A percentile compares a stretch with the other conserved stretches of the same genome.
Evolutionary conservation across 2,329 filamentous ascomycete genomes (phyloP).

Genomic region (Colletotrichum lupini): DNA sequence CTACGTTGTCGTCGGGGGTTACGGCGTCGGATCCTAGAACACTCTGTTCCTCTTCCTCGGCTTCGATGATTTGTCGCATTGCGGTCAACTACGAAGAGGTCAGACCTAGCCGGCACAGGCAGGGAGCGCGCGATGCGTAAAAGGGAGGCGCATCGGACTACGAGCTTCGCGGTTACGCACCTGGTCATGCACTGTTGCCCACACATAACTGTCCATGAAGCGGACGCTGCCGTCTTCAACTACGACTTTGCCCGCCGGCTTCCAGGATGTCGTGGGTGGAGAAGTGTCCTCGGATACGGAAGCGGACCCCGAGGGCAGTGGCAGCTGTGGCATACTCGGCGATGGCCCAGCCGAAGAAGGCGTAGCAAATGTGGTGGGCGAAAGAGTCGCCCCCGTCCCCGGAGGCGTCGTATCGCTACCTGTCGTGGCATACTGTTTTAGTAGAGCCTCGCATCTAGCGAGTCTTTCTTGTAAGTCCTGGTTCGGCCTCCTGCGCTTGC

Average conservation of each 20-base stretch:
- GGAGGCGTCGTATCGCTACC: conserved; percentile 31
- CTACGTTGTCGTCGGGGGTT: conserved; percentile 64
- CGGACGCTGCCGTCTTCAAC: conserved; percentile 65
- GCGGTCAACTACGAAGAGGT: conserved; percentile 58
- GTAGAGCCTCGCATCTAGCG: conserved; percentile 67
- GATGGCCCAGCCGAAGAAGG: conserved; percentile 27
- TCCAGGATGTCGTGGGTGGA: conserved; percentile 47
- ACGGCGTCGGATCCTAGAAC: conserved; percentile 59
- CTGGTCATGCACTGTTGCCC: conserved; percentile 66
- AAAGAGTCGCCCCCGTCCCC: conserved; percentile 33
- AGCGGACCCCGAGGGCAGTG: conserved; percentile 35
- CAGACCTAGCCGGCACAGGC: neutral
- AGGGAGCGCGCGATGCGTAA: neutral
- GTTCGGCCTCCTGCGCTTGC: conserved; percentile 69
- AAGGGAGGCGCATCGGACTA: neutral
- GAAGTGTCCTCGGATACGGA: conserved; percentile 40
- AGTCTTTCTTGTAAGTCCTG: conserved; percentile 71
- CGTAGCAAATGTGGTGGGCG: conserved; percentile 13
- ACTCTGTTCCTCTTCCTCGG: conserved; percentile 60
- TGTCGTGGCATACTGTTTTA: conserved; percentile 65
- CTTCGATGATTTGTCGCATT: conserved; percentile 69
- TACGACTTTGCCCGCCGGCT: conserved; percentile 63
- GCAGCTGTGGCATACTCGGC: conserved; percentile 34
- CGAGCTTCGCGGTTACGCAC: conserved; percentile 47
- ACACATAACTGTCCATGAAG: conserved; percentile 68